phyloP scores from a whole-genome alignment of 1,284 basidiomycete species.

The Meripilus lineatus region DNA sequence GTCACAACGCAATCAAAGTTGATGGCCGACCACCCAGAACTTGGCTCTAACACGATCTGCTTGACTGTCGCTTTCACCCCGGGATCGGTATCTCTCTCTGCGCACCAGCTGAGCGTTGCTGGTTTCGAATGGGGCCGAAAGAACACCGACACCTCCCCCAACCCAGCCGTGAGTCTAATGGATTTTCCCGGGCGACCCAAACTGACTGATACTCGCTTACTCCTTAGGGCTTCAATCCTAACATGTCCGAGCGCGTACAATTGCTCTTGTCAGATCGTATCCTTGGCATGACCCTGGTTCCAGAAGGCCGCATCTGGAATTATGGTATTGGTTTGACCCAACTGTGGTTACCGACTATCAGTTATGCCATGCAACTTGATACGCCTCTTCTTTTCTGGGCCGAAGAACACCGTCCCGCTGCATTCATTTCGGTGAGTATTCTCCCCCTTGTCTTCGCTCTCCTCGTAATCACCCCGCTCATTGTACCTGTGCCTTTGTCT shows the following conservation, averaged over 20 bases:
- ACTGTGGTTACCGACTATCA: conserved; percentile 81
- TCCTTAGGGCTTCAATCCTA: conserved; percentile 85
- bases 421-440: conserved; percentile 77
- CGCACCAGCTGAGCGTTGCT: conserved; percentile 83
- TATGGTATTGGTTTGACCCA: conserved; percentile 91
- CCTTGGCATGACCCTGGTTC: conserved; percentile 86
- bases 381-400: conserved; percentile 95
- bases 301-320: conserved; percentile 91
- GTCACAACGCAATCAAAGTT: conserved; percentile 95
- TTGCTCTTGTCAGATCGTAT: conserved; percentile 92
- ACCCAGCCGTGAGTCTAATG: conserved; percentile 54
- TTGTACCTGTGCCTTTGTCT: conserved; percentile 4
- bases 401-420: conserved; percentile 87
- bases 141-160: conserved; percentile 81
- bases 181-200: not conserved
- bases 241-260: conserved; percentile 97
- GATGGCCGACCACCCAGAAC: conserved; percentile 94
- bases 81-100: conserved; percentile 92
- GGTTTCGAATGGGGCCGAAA: conserved; percentile 99
- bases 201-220: conserved; percentile 13
- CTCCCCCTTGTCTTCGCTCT: conserved; percentile 3
- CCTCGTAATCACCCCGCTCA: conserved; percentile 1
- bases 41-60: conserved; percentile 92
- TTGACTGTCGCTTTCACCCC: conserved; percentile 96
- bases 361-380: conserved; percentile 86